These are phyloP conservation scores for Rhypophila decipiens DNA, from an alignment of 495 filamentous ascomycete species.

Conservation along the genomic window DNA sequence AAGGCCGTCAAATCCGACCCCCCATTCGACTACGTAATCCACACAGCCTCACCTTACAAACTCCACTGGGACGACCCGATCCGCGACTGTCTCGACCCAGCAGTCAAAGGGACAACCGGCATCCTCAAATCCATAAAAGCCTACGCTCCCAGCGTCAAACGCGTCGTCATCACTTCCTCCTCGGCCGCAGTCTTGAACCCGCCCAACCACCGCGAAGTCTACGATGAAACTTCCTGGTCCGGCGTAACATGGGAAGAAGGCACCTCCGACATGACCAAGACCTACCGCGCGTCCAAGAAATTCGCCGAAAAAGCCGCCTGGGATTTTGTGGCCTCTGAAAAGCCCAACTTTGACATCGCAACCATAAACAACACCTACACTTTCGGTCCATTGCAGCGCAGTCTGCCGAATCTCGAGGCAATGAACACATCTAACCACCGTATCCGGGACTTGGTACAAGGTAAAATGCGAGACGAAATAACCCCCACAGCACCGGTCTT, in stretches of 20 bases:
- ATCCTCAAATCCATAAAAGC: conserved; percentile 31
- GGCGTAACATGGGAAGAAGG: conserved; percentile 32
- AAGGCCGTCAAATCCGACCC: conserved; percentile 21
- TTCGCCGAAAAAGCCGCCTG: conserved; percentile 42
- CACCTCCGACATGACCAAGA: conserved; percentile 14
- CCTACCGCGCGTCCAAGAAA: conserved; percentile 38
- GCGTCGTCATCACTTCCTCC: conserved; percentile 41
- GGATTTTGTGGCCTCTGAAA: conserved; percentile 27
- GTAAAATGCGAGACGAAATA: conserved; percentile 21
- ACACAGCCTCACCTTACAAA: conserved; percentile 40
- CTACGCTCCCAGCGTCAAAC: conserved; percentile 28
- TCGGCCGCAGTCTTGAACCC: conserved; percentile 35
- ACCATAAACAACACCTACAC: conserved; percentile 41
- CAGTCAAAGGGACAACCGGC: conserved; percentile 37
- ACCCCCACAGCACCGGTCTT: conserved; percentile 36
- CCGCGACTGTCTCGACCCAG: conserved; percentile 35
- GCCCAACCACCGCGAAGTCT: conserved; percentile 29
- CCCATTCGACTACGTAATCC: conserved; percentile 35
- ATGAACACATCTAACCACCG: conserved; percentile 45
- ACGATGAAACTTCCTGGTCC: conserved; percentile 34
- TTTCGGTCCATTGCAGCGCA: conserved; percentile 37
- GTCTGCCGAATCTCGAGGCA: conserved; percentile 15
- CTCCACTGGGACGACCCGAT: conserved; percentile 28
- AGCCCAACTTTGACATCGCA: conserved; percentile 34
- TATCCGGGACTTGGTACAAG: conserved; percentile 33